Conservation (phyloP, 352 stramenopile genomes). For the Pythium pectinolyticum region DNA sequence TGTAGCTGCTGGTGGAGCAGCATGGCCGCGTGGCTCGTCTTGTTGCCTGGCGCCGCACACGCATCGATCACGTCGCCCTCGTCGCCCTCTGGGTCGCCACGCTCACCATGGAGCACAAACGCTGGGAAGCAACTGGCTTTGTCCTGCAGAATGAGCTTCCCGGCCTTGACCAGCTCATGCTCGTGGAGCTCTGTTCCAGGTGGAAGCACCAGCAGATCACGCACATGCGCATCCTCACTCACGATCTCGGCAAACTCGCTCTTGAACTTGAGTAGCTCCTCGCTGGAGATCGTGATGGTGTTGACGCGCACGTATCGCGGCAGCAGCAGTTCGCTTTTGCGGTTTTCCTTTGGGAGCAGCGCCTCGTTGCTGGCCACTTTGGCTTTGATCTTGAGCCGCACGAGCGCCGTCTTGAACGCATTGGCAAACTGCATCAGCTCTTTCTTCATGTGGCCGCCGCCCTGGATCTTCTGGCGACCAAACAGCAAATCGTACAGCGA, state of each 20-base stretch:
- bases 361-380: conserved; percentile 80
- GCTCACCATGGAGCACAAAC: conserved; percentile 89
- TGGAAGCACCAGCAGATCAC: conserved; percentile 91
- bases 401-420: conserved; percentile 69
- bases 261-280: conserved; percentile 50
- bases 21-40: conserved; percentile 97
- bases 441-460: conserved; percentile 87
- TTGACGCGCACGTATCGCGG: conserved; percentile 95
- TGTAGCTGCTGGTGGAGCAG: conserved; percentile 75
- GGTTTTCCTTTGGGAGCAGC: conserved; percentile 78
- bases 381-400: conserved; percentile 79
- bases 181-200: conserved; percentile 86
- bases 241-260: conserved; percentile 38
- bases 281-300: conserved; percentile 66
- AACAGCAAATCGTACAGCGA: conserved; percentile 89
- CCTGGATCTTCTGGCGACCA: conserved; percentile 82
- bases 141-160: conserved; percentile 95
- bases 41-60: conserved; percentile 98
- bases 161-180: conserved; percentile 73
- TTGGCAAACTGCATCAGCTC: conserved; percentile 76
- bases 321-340: conserved; percentile 61
- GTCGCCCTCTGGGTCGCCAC: conserved; percentile 37
- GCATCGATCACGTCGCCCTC: conserved; percentile 94
- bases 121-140: conserved; percentile 98
- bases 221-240: conserved; percentile 86